phyloP scores from a whole-genome alignment of 208 protist species.

The Porcisia hertigi region DNA sequence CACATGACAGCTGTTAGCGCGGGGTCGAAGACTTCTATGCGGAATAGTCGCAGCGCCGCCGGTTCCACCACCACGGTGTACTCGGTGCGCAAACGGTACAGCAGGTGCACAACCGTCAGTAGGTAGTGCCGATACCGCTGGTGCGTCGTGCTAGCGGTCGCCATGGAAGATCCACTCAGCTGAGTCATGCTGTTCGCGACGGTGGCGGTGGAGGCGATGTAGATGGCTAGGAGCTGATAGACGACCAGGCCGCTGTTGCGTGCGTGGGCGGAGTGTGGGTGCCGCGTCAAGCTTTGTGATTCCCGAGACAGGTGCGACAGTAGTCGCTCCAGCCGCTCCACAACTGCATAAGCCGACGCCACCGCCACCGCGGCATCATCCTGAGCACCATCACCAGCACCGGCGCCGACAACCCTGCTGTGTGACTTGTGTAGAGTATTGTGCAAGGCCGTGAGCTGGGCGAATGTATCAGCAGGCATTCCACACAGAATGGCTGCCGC shows the following conservation, averaged over 20 bases:
- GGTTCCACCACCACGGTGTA: slow-evolving; percentile 67
- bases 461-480: slow-evolving; percentile 38
- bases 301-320: slow-evolving; percentile 36
- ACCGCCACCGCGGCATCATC: slow-evolving; percentile 5
- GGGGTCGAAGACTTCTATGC: slow-evolving; percentile 60
- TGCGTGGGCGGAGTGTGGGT: slow-evolving; percentile 43
- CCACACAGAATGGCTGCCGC: slow-evolving; percentile 38
- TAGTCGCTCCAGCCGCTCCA: slow-evolving; percentile 55
- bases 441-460: slow-evolving; percentile 69
- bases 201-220: slow-evolving; percentile 46
- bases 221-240: slow-evolving; percentile 63
- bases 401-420: not conserved
- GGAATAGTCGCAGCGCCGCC: slow-evolving; percentile 51
- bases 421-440: slow-evolving; percentile 41
- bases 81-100: slow-evolving; percentile 55
- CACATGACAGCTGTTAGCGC: slow-evolving; percentile 51
- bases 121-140: slow-evolving; percentile 43
- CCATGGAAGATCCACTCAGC: not conserved
- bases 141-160: slow-evolving; percentile 8
- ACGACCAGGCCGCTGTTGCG: slow-evolving; percentile 44
- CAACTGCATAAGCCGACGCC: slow-evolving; percentile 30
- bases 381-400: not conserved
- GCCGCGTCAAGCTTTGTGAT: slow-evolving; percentile 35
- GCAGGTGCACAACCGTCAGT: slow-evolving; percentile 60
- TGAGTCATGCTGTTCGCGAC: slow-evolving; percentile 17